phyloP scores from a whole-genome alignment of 495 filamentous ascomycete species.

The Trichoderma reesei region DNA sequence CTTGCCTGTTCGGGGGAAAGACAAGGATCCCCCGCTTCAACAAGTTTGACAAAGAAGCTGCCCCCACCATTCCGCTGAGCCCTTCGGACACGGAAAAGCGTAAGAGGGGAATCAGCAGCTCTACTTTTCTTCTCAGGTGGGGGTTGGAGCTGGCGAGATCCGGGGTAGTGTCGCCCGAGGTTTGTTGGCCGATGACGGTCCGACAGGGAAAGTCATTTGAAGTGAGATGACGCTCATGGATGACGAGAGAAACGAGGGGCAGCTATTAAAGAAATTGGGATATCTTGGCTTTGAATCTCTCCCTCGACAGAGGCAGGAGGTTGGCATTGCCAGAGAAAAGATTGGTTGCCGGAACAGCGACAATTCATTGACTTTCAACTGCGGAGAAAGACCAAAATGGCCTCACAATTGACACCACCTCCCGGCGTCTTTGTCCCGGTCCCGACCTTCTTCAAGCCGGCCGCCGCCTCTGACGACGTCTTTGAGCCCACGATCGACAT shows the following conservation, averaged over 20 bases:
- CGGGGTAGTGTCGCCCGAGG: not conserved
- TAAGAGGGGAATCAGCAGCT: not conserved
- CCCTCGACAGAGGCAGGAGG: not conserved
- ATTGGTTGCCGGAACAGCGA: too few species aligned
- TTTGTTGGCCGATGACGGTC: not conserved
- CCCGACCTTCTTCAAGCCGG: constrained; percentile 24
- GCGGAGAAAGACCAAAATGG: not conserved
- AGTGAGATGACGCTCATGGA: not conserved
- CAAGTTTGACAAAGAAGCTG: too few species aligned
- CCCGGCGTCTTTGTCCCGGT: constrained; percentile 25
- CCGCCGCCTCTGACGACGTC: constrained; percentile 14
- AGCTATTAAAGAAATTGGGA: not conserved
- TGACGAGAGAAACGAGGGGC: not conserved
- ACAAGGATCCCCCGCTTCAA: not conserved
- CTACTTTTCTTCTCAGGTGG: not conserved
- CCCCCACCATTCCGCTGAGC: not conserved
- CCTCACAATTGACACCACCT: constrained; percentile 10
- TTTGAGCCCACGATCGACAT: constrained; percentile 10
- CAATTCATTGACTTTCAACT: not conserved
- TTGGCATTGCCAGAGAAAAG: not conserved
- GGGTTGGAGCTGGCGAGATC: not conserved
- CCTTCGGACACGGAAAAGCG: constrained; percentile 1
- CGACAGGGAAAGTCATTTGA: not conserved
- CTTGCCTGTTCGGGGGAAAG: not conserved
- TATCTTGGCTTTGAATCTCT: not conserved